These are phyloP conservation scores for Blastocystis sp. DNA, from an alignment of 352 stramenopile species.

Conservation along the genomic window DNA sequence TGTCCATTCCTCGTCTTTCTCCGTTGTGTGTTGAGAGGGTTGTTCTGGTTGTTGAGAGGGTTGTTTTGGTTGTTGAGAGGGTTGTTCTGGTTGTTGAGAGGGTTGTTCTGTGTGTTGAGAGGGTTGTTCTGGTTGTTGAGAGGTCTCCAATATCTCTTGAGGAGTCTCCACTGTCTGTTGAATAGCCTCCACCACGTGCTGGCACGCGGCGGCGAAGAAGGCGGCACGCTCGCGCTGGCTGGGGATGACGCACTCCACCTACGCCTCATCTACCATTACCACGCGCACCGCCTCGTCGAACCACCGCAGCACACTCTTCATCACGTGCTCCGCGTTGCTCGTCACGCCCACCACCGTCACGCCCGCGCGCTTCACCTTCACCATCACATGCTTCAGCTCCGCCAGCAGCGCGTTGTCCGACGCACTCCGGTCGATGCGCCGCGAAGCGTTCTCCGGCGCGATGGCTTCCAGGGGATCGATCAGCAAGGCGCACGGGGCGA, in stretches of 20 bases:
- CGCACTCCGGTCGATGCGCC: conserved; percentile 1
- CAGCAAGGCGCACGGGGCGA: conserved; percentile 17
- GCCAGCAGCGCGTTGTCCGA: background rate
- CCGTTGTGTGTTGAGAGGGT: too few relatives aligned
- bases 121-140: too few relatives aligned
- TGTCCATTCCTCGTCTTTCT: background rate
- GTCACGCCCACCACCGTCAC: conserved; percentile 44
- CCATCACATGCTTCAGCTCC: conserved; percentile 29
- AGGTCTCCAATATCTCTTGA: too few relatives aligned
- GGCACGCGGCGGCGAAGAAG: background rate
- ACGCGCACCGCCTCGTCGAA: conserved; percentile 30
- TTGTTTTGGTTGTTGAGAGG: too few relatives aligned
- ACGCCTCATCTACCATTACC: background rate
- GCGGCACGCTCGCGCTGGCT: conserved; percentile 15
- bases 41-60: too few relatives aligned
- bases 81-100: too few relatives aligned
- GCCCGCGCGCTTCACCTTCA: background rate
- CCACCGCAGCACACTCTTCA: background rate
- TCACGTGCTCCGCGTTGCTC: background rate
- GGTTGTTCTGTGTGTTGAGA: too few relatives aligned
- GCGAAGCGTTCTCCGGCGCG: conserved; percentile 15
- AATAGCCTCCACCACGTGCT: background rate
- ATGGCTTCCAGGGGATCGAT: conserved; percentile 37
- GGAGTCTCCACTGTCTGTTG: too few relatives aligned
- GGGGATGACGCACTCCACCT: conserved; percentile 18